Evolutionary conservation across 768 basidiomycete species (phyloP), one percentile per base, ranked within the genome.

Genomic region (Candolleomyces eurysporus): DNA sequence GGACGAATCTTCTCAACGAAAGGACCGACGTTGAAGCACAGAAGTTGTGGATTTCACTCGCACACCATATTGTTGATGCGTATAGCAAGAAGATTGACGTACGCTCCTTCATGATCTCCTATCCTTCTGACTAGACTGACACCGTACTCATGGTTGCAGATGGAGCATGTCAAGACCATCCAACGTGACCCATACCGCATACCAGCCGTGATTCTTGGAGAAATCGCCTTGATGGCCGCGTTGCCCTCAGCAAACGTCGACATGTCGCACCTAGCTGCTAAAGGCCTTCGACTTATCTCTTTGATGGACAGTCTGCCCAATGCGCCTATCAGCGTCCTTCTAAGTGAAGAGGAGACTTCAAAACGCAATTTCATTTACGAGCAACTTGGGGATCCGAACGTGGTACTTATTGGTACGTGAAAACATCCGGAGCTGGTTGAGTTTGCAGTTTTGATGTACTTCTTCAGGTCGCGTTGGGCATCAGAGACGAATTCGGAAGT

Each of bases 401-500:
- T 89, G 2, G 73, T 86, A 49, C 76, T 90, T 31, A 82, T 91
- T 52, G 91, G 90, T 90, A 61, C 58, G 86, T 78, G 22, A 3
- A 19, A 21, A 19, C 21, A 10, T 14, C 32, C 31, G 32, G 16
- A 19, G 59, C 67, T 22, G 52, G 72, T 48, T 58, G 58, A 22
- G 31, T 40, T n/a, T 49, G 52, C 5, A 19, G 32, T 56, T 14
- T 21, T 46, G 45, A 46, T 4, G 9, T 21, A 3, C 19, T 21
- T 46, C 13, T 21, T 17, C 45, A 89, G 92, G 92, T 39, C 90
- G 93, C 30, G 79, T 90, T 48, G 87, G 84, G 4, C 85, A 91
- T 69, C 92, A 94, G 75, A 93, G 90, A 71, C 84, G 92, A 3
- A 82, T 92, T 31, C 81, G 93, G 16, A 89, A 86, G 71, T 75